Percentiles rank a stretch among this genome's conserved stretches.
Evolutionary conservation across 2,329 filamentous ascomycete species (phyloP).

Genomic region (Purpureocillium lavendulum): DNA sequence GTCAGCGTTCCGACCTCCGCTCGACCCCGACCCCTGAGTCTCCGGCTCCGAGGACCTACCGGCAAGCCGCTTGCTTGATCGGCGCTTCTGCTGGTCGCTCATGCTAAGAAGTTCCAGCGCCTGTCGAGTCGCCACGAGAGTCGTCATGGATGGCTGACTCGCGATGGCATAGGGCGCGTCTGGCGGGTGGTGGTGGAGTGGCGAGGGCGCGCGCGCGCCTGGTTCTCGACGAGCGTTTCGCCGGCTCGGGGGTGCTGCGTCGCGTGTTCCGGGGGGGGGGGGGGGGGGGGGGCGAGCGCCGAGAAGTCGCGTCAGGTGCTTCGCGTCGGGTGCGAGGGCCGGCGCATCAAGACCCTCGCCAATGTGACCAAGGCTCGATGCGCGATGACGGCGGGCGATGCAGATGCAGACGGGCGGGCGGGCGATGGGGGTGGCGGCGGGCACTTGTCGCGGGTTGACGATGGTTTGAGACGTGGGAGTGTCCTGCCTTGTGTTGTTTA

Average conservation of each 20-base stretch:
- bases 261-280: slow-evolving; percentile 2
- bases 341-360: slow-evolving; percentile 1
- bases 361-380: too few species aligned
- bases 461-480: slow-evolving; percentile 6
- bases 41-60: slow-evolving; percentile 33
- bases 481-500: slow-evolving; percentile 9
- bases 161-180: slow-evolving; percentile 6
- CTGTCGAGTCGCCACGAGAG: slow-evolving; percentile 54
- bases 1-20: slow-evolving; percentile 10
- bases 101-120: slow-evolving; percentile 62
- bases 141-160: slow-evolving; percentile 57
- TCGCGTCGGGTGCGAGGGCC: slow-evolving; percentile 5
- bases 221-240: too few species aligned
- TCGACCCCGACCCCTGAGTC: background rate
- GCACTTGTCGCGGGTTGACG: slow-evolving; percentile 2
- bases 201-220: background rate
- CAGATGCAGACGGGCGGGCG: background rate
- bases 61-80: slow-evolving; percentile 56
- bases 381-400: background rate
- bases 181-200: background rate
- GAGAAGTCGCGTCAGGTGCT: slow-evolving; percentile 6
- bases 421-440: background rate
- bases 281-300: too few species aligned
- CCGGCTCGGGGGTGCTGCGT: background rate
- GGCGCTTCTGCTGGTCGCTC: slow-evolving; percentile 54